These are phyloP conservation scores for Begonia fuchsioides DNA, from an alignment of 306 rosid species.

Conservation along the genomic window DNA sequence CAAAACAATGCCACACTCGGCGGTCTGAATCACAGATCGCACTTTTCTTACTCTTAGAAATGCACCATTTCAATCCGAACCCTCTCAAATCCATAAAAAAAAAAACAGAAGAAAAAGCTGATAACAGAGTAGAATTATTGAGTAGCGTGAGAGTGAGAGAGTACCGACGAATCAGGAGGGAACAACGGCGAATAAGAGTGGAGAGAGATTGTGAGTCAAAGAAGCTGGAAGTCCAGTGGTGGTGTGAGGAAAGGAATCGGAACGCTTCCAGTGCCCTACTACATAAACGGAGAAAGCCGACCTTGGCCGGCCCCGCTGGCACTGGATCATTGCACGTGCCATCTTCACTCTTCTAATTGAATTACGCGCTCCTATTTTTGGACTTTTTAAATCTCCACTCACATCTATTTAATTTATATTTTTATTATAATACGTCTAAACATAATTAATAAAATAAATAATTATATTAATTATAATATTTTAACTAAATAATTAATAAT, in stretches of 20 bases:
- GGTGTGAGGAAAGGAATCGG: background rate
- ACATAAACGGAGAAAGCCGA: background rate
- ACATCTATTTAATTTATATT: too few relatives aligned
- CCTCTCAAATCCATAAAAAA: background rate
- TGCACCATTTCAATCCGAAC: background rate
- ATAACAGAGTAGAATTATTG: background rate
- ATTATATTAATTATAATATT: too few relatives aligned
- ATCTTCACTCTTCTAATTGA: background rate
- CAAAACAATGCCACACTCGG: background rate
- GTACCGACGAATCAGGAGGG: background rate
- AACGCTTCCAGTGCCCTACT: background rate
- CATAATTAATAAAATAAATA: too few relatives aligned
- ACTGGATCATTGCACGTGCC: background rate
- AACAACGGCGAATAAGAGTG: background rate
- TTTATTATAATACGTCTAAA: too few relatives aligned
- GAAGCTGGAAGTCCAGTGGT: background rate
- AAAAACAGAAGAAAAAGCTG: background rate
- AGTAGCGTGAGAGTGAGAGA: background rate
- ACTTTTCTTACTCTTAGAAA: background rate
- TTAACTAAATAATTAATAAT: too few relatives aligned
- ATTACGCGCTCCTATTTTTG: too few relatives aligned
- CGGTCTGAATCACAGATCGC: background rate
- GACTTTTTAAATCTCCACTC: too few relatives aligned
- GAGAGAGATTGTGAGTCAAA: background rate
- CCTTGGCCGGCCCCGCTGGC: conserved; percentile 1